Evolutionary conservation across 768 basidiomycete species (phyloP).

Genomic region (Boletellus emodensis): DNA sequence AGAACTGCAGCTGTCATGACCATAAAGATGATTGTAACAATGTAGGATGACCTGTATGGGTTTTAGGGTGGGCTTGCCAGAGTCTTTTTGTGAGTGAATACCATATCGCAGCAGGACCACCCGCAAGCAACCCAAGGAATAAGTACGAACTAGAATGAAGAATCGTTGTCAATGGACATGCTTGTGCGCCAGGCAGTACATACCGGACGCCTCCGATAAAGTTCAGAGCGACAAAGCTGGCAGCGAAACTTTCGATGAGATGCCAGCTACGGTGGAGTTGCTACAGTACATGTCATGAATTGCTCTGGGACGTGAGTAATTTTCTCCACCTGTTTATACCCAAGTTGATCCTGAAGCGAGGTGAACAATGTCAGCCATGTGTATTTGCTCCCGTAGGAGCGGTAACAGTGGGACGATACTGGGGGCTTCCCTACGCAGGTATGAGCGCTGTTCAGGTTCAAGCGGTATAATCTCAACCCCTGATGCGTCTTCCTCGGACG

Average conservation of each 20-base stretch:
- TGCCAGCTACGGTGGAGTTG: slow-evolving; percentile 86
- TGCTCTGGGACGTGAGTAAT: not conserved
- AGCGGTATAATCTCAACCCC: slow-evolving; percentile 97
- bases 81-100: slow-evolving; percentile 20
- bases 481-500: slow-evolving; percentile 32
- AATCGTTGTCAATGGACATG: slow-evolving; percentile 1
- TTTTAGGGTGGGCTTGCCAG: slow-evolving; percentile 10
- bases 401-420: slow-evolving; percentile 52
- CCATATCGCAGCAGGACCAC: slow-evolving; percentile 87
- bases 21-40: slow-evolving; percentile 84
- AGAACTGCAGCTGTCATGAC: slow-evolving; percentile 81
- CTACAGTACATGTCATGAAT: slow-evolving; percentile 35
- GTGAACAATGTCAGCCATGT: slow-evolving; percentile 45
- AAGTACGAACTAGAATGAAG: slow-evolving; percentile 54
- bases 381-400: slow-evolving; percentile 37
- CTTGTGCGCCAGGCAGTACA: slow-evolving; percentile 3
- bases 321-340: slow-evolving; percentile 67
- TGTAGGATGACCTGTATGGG: slow-evolving; percentile 70
- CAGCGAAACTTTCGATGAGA: slow-evolving; percentile 79
- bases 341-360: slow-evolving; percentile 57
- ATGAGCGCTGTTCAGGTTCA: slow-evolving; percentile 96
- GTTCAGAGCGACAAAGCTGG: slow-evolving; percentile 85
- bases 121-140: slow-evolving; percentile 79
- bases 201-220: slow-evolving; percentile 87
- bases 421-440: slow-evolving; percentile 97